phyloP scores from a whole-genome alignment of 2,329 filamentous ascomycete genomes.

The Sporothrix pseudoabietina region DNA sequence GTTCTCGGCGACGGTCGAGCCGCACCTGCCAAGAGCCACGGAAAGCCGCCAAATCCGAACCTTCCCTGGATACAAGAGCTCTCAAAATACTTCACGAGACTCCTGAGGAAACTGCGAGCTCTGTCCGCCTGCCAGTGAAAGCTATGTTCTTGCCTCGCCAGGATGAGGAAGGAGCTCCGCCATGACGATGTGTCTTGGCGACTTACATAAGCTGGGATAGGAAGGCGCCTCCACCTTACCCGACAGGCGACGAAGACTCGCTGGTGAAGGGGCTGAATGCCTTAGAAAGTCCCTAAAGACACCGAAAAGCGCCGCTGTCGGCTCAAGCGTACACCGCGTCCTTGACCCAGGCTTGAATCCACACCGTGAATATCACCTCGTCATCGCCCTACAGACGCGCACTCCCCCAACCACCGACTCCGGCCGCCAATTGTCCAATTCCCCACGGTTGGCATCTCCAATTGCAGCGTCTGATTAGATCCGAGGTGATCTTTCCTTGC shows the following conservation, averaged over 20 bases:
- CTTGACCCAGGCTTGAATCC: background rate
- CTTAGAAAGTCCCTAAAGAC: background rate
- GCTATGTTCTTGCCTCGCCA: background rate
- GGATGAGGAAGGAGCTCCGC: background rate
- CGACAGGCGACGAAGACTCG: background rate
- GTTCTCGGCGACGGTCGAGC: background rate
- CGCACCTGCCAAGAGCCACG: background rate
- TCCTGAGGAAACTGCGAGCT: background rate
- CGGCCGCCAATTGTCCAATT: constrained; percentile 1
- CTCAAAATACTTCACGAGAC: background rate
- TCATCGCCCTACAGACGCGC: constrained; percentile 17
- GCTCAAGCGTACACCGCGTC: constrained; percentile 4
- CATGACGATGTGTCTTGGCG: constrained; percentile 12
- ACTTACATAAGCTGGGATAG: background rate
- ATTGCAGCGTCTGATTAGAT: background rate
- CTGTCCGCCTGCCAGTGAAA: background rate
- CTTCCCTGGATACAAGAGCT: background rate
- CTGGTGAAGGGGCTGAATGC: background rate
- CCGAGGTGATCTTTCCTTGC: background rate
- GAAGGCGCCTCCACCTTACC: background rate
- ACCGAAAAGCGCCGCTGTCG: constrained; percentile 7
- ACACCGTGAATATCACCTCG: background rate
- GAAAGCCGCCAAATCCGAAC: constrained; percentile 10
- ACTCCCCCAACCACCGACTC: background rate
- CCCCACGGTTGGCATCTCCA: background rate